Evolutionary conservation across 2,329 filamentous ascomycete genomes (phyloP), one percentile per base, ranked within the genome.

Genomic region (Pestalotiopsis sp.): DNA sequence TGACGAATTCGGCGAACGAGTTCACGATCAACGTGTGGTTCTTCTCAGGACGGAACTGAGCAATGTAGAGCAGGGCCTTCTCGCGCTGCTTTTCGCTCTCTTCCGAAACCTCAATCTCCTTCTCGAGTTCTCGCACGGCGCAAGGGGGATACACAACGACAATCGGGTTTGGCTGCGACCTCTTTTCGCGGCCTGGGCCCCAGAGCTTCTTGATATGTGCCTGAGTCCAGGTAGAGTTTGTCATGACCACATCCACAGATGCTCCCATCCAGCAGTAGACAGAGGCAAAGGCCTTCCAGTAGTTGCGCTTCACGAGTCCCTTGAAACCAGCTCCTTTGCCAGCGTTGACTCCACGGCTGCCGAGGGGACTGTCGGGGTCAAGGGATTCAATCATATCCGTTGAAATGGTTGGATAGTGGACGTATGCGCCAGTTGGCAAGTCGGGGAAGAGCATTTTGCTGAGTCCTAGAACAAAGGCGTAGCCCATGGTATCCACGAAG

Each of bases 401-500:
- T 3, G 94, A 98, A 66, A 99, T 99, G 67, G 95, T 98, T 1
- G 96, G 96, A 77, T 98, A 99, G 81, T 99, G 96, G 1, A 98
- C 94, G 77, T 99, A 99, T 65, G 96, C 94, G 59, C 89, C 94
- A 0, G 94, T 98, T 0, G 95, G 93, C 1, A 98, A 87, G 44
- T 82, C 79, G 0, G 88, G 91, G 76, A 98, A 98, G 26, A 98
- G 84, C 70, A 92, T 86, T 76, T 94, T 96, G 79, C 86, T 92
- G 3, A 98, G 84, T 9, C 93, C 94, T 11, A 97, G 87, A 0
- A 92, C 88, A 77, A 98, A 99, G 30, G 95, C 94, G 76, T 98
- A 99, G 70, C 96, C 96, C 94, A 99, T 98, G 1, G 96, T 99
- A 77, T 99, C 96, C 73, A 99, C 86, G 78, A 98, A 97, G 65